Evolutionary conservation across 768 basidiomycete genomes (phyloP).

Genomic region (Mycena metata): DNA sequence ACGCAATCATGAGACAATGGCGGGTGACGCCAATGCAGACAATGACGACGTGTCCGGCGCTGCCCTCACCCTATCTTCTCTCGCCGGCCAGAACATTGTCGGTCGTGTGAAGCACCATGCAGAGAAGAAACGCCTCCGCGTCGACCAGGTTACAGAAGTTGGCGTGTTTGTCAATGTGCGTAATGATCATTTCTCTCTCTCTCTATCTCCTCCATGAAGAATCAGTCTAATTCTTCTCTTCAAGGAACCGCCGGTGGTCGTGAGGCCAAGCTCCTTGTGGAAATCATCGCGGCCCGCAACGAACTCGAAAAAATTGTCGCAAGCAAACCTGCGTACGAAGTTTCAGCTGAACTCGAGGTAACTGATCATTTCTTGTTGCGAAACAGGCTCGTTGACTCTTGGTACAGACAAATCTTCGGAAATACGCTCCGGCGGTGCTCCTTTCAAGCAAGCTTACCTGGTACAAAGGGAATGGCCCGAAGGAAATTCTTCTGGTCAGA

Average conservation of each 20-base stretch:
- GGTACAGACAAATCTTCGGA: neutral
- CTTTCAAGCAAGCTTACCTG: no score
- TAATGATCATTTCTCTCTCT: no score
- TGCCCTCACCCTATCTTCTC: neutral
- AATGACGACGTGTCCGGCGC: neutral
- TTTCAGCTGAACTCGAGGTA: conserved; percentile 17
- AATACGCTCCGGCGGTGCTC: neutral
- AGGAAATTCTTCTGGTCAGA: no score
- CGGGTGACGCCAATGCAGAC: neutral
- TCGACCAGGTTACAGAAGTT: conserved; percentile 8
- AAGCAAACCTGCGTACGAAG: conserved; percentile 11
- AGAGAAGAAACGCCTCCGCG: conserved; percentile 15
- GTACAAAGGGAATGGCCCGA: no score
- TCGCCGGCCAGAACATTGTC: conserved; percentile 8
- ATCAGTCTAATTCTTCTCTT: neutral
- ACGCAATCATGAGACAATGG: neutral
- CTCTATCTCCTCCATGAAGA: no score
- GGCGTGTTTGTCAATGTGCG: conserved; percentile 11
- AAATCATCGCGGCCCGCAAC: neutral
- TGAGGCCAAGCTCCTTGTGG: neutral
- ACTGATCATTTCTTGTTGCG: neutral
- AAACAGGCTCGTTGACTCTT: no score
- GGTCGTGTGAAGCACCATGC: conserved; percentile 3
- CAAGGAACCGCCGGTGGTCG: conserved; percentile 14
- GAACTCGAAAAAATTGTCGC: conserved; percentile 13